Percentiles rank a stretch among this genome's conserved stretches.
Evolutionary conservation across 2,329 filamentous ascomycete genomes (phyloP).

Genomic region (Magnaporthiopsis incrustans): DNA sequence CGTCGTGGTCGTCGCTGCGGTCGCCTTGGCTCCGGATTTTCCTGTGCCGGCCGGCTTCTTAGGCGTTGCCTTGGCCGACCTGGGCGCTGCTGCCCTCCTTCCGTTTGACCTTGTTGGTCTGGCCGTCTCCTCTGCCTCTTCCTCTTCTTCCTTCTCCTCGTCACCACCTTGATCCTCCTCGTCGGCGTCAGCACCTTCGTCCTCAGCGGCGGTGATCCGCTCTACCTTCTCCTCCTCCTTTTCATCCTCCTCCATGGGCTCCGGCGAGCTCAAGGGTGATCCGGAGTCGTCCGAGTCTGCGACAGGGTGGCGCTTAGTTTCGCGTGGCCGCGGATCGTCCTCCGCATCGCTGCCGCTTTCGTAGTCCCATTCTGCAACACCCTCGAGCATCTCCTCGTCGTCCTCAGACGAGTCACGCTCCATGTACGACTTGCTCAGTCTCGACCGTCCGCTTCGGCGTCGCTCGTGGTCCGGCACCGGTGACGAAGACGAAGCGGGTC

Average conservation of each 20-base stretch:
- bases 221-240: neutral
- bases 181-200: slow-evolving; percentile 1
- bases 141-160: slow-evolving; percentile 4
- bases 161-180: slow-evolving; percentile 1
- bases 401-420: slow-evolving; percentile 51
- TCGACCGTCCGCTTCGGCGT: slow-evolving; percentile 47
- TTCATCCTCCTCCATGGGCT: slow-evolving; percentile 9
- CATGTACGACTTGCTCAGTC: slow-evolving; percentile 39
- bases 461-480: slow-evolving; percentile 35
- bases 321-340: neutral
- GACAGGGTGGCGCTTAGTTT: neutral
- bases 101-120: slow-evolving; percentile 4
- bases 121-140: neutral
- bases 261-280: slow-evolving; percentile 6
- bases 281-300: slow-evolving; percentile 1
- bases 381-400: slow-evolving; percentile 53
- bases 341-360: slow-evolving; percentile 27
- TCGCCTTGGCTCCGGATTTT: neutral
- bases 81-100: neutral
- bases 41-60: neutral
- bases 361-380: slow-evolving; percentile 53
- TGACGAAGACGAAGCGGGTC: slow-evolving; percentile 19
- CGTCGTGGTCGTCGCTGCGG: neutral
- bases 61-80: slow-evolving; percentile 1
- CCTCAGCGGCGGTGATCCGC: neutral